Percentiles rank a stretch among this genome's conserved stretches.
Evolutionary conservation across 257 asterid species (phyloP).

Genomic region (Rauvolfia tetraphylla): DNA sequence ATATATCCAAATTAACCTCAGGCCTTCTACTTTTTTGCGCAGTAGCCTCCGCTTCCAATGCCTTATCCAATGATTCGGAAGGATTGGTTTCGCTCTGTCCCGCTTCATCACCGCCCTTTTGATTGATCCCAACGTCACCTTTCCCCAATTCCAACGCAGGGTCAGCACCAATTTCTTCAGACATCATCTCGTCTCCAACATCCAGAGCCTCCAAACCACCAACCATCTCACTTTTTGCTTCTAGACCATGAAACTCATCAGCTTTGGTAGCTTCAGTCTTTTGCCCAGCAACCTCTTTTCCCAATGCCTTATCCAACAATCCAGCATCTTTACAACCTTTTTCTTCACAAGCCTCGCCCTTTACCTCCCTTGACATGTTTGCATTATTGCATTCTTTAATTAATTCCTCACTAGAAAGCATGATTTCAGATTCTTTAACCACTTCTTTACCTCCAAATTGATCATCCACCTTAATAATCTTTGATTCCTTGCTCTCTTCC

Average conservation of each 20-base stretch:
- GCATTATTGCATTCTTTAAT: conserved; percentile 7
- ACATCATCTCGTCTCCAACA: conserved; percentile 5
- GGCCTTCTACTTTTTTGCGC: background rate
- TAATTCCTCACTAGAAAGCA: conserved; percentile 10
- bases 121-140: background rate
- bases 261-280: conserved; percentile 11
- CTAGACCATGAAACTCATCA: conserved; percentile 15
- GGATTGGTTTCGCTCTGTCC: background rate
- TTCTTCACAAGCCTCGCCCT: conserved; percentile 11
- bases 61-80: background rate
- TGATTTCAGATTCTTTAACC: conserved; percentile 18
- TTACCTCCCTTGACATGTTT: background rate
- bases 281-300: conserved; percentile 13
- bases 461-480: conserved; percentile 19
- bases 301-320: conserved; percentile 18
- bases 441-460: conserved; percentile 20
- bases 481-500: conserved; percentile 16
- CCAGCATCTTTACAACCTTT: conserved; percentile 17
- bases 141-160: background rate
- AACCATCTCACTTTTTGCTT: conserved; percentile 8
- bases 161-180: background rate
- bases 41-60: background rate
- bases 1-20: background rate
- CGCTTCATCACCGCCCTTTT: background rate
- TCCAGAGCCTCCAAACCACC: conserved; percentile 16